Percentiles rank a stretch among this genome's conserved stretches.
phyloP scores from a whole-genome alignment of 345 rosid genomes.

The Dipteronia sinensis region DNA sequence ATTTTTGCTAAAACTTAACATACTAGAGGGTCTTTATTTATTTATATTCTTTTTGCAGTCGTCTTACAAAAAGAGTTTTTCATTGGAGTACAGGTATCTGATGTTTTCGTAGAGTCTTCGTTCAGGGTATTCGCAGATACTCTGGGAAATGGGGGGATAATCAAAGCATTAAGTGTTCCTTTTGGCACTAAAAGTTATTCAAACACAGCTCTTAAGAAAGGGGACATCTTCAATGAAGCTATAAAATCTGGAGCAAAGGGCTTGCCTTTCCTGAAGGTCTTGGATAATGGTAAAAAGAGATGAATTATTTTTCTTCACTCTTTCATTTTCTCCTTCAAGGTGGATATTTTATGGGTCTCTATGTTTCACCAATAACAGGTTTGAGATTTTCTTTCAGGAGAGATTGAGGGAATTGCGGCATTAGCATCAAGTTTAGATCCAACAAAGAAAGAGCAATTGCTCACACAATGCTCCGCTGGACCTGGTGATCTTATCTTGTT shows the following conservation, averaged over 20 bases:
- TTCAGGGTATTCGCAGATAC: conserved; percentile 79
- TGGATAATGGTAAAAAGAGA: conserved; percentile 70
- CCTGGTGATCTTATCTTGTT: conserved; percentile 91
- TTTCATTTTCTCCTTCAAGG: not conserved
- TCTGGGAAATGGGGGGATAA: conserved; percentile 69
- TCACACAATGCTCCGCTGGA: conserved; percentile 65
- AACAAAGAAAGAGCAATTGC: conserved; percentile 41
- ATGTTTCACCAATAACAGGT: conserved; percentile 8
- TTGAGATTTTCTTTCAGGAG: conserved; percentile 35
- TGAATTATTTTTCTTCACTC: conserved; percentile 3
- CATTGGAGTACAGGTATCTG: conserved; percentile 73
- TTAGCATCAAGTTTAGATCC: conserved; percentile 73
- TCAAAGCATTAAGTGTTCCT: conserved; percentile 82
- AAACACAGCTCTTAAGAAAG: conserved; percentile 90
- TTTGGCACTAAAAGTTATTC: conserved; percentile 73
- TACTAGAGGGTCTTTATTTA: not conserved
- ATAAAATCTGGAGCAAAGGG: conserved; percentile 97
- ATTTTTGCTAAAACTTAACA: not conserved
- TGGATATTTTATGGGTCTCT: conserved; percentile 6
- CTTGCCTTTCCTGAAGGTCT: conserved; percentile 86
- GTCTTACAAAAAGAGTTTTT: conserved; percentile 2
- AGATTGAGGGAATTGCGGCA: conserved; percentile 80
- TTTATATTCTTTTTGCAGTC: not conserved
- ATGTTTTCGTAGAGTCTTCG: conserved; percentile 59
- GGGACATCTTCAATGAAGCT: conserved; percentile 80